Evolutionary conservation across 768 basidiomycete species (phyloP).

Genomic region (Tylopilus plumbeoviolaceoides): DNA sequence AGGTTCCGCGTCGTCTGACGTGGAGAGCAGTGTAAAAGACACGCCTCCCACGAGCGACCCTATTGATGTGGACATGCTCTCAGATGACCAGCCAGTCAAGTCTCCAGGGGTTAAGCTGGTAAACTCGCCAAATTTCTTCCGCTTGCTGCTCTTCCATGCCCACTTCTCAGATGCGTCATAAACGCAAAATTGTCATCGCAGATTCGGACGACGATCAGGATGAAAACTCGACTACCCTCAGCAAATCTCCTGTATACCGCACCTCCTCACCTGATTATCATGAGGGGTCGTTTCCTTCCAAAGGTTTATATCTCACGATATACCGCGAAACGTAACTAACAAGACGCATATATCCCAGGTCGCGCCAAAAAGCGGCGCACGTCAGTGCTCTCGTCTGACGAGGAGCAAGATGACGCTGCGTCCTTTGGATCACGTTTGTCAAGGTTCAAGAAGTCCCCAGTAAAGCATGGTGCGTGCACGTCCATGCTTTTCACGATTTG

Average conservation of each 20-base stretch:
- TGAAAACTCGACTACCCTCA: neutral
- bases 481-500: neutral
- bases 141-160: neutral
- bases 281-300: constrained; percentile 26
- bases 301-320: constrained; percentile 13
- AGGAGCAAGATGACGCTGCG: constrained; percentile 37
- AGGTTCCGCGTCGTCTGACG: constrained; percentile 44
- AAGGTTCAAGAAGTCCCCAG: constrained; percentile 62
- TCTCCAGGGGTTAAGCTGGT: constrained; percentile 34
- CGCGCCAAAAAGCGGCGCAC: constrained; percentile 61
- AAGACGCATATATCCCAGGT: constrained; percentile 27
- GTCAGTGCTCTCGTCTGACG: constrained; percentile 46
- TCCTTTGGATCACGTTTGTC: constrained; percentile 59
- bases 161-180: constrained; percentile 38
- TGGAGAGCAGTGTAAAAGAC: constrained; percentile 42
- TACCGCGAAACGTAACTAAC: constrained; percentile 4
- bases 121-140: constrained; percentile 11
- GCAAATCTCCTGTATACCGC: constrained; percentile 17
- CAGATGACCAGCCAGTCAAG: constrained; percentile 42
- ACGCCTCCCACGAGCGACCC: constrained; percentile 79
- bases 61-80: constrained; percentile 72
- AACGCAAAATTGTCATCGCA: constrained; percentile 64
- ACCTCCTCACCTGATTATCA: constrained; percentile 28
- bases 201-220: constrained; percentile 69
- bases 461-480: constrained; percentile 44